Conservation (phyloP, 2,329 filamentous ascomycete genomes). For the Fusarium continuum region DNA sequence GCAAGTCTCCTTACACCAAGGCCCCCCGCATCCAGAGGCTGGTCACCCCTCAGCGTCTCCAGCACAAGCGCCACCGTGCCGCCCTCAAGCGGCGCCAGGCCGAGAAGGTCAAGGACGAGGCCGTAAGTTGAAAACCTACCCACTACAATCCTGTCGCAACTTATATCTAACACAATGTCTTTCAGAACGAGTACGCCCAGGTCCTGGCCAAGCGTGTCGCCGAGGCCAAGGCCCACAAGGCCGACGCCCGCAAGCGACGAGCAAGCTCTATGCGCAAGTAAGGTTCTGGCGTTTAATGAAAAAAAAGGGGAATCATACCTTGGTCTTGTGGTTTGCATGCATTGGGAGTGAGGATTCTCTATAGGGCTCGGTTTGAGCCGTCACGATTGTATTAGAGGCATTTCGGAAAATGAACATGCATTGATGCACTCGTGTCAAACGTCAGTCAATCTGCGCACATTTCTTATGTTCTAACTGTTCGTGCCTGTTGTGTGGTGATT, state of each 20-base stretch:
- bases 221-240: conserved; percentile 94
- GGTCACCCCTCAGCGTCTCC: conserved; percentile 98
- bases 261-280: conserved; percentile 96
- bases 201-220: conserved; percentile 95
- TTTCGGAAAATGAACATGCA: conserved; percentile 49
- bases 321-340: conserved; percentile 54
- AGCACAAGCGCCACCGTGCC: conserved; percentile 99
- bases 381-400: conserved; percentile 53
- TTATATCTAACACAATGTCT: neutral
- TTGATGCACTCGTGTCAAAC: conserved; percentile 44
- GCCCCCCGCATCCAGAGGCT: conserved; percentile 99
- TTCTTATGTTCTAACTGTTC: neutral
- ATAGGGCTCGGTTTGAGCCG: conserved; percentile 44
- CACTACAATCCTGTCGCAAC: too few relatives aligned
- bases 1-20: conserved; percentile 99
- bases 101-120: conserved; percentile 98
- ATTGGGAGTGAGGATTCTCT: conserved; percentile 53
- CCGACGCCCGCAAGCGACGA: conserved; percentile 94
- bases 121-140: conserved; percentile 71
- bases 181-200: conserved; percentile 94
- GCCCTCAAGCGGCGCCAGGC: conserved; percentile 98
- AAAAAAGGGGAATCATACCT: conserved; percentile 49
- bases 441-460: conserved; percentile 20
- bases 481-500: neutral
- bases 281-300: conserved; percentile 53